Base-by-base conservation (phyloP, 2,329 filamentous ascomycete genomes). In the Dothideomycetidae sp. region DNA sequence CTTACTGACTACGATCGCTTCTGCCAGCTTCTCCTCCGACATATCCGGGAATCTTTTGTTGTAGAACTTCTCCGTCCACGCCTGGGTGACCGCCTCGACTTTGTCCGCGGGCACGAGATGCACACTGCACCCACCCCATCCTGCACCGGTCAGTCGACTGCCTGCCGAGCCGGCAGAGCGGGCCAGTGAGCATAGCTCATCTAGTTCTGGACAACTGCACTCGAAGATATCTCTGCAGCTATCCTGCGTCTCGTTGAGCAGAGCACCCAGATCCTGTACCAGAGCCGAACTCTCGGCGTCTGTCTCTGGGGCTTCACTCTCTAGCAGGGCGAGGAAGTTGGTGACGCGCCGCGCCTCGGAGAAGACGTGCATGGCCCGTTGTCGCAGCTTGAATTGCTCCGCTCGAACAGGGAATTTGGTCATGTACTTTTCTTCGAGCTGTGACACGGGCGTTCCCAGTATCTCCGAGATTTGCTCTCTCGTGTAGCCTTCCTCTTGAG, bases 91-190 rank as follows among this genome's bases (percentile, higher is more conserved):
- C 16, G 65, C 72, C 4, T 78, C 75, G 1, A 94, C 80, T 59
- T 80, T 88, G 51, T 84, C 72, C 41, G 75, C 81, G 0, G 88
- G 81, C 36, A 96, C 80, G 40, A 98, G 70, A 62, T 98, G 90
- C 41, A 98, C 88, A 43, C 75, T 90, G 62, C 90, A 96, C 2
- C 90, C 90, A 44, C 90, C 90, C 90, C 90, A 98, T 3, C 90
- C 90, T 1, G 90, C 90, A 28, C 90, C 90, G 0, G 88, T 96
- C 48, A 94, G 62, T 16, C 88, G 68, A 48, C 81, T 85, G 17
- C 88, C 90, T 54, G 84, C 85, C 12, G 81, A 75, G 2, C 90
- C 90, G 1, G 81, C 81, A 11, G 65, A 67, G 17, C 77, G 69
- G 0, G 86, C 86, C 47, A 96, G 78, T 28, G 67, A 58, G 58